Evolutionary conservation across 2,329 filamentous ascomycete species (phyloP).

Genomic region (Thielaviopsis musarum): DNA sequence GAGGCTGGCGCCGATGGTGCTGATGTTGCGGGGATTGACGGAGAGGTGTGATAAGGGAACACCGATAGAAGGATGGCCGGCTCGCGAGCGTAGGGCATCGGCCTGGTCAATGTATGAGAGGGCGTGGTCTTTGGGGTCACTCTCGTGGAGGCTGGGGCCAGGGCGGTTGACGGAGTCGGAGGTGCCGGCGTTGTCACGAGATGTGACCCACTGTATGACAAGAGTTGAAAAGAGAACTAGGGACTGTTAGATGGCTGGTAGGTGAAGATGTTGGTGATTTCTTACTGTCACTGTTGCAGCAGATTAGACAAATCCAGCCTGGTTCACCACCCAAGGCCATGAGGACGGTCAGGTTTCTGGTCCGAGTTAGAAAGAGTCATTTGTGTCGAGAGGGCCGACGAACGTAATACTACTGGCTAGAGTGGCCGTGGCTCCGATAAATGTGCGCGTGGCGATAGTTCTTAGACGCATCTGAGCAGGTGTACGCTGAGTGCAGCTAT

Average conservation of each 20-base stretch:
- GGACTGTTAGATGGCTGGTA: not conserved
- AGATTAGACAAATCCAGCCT: conserved; percentile 48
- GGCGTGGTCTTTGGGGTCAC: conserved; percentile 1
- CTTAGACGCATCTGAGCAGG: conserved; percentile 27
- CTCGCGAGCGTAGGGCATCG: not conserved
- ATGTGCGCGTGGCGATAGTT: conserved; percentile 38
- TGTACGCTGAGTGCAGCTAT: conserved; percentile 28
- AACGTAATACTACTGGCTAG: conserved; percentile 41
- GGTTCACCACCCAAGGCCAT: conserved; percentile 43
- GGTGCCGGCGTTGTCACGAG: conserved; percentile 25
- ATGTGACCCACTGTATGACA: conserved; percentile 45
- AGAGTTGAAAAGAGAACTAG: conserved; percentile 42
- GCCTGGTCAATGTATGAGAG: conserved; percentile 3
- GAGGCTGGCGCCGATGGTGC: not conserved
- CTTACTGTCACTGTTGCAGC: conserved; percentile 46
- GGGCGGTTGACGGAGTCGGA: conserved; percentile 14
- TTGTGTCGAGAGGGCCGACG: conserved; percentile 14
- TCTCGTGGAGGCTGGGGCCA: conserved; percentile 6
- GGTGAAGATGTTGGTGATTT: not conserved
- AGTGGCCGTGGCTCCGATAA: conserved; percentile 40
- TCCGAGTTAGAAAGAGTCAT: not conserved
- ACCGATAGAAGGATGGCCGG: not conserved
- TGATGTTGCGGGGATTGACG: not conserved
- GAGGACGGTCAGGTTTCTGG: conserved; percentile 40
- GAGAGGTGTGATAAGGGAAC: not conserved